phyloP scores from a whole-genome alignment of 1,139 yeast genomes.

The Yamadazyma aaseri region DNA sequence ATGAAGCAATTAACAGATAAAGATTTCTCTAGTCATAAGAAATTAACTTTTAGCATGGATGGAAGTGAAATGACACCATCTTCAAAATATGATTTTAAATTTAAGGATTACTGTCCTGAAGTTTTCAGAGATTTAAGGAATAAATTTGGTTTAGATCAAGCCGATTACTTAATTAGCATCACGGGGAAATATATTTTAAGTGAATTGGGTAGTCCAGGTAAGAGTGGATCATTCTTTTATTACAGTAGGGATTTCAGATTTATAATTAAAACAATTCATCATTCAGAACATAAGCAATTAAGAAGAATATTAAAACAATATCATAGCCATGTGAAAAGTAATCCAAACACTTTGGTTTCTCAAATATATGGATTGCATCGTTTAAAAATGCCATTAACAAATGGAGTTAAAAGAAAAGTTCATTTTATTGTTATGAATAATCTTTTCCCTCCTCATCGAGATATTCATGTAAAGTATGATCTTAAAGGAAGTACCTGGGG shows the following conservation, averaged over 20 bases:
- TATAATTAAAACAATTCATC: slow-evolving; percentile 94
- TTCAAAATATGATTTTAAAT: slow-evolving; percentile 92
- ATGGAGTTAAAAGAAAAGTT: slow-evolving; percentile 63
- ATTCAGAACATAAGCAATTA: slow-evolving; percentile 84
- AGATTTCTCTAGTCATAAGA: slow-evolving; percentile 72
- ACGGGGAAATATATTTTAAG: slow-evolving; percentile 91
- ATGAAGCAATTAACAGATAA: slow-evolving; percentile 68
- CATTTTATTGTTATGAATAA: slow-evolving; percentile 97
- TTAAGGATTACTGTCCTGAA: slow-evolving; percentile 94
- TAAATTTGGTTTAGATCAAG: slow-evolving; percentile 86
- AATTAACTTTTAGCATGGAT: slow-evolving; percentile 80
- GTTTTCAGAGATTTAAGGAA: slow-evolving; percentile 85
- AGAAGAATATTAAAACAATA: slow-evolving; percentile 74
- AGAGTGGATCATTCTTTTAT: slow-evolving; percentile 94
- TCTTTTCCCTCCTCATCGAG: slow-evolving; percentile 91
- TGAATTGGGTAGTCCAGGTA: slow-evolving; percentile 95
- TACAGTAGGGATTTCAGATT: slow-evolving; percentile 91
- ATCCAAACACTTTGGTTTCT: slow-evolving; percentile 86
- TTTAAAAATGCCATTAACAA: slow-evolving; percentile 74
- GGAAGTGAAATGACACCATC: slow-evolving; percentile 92
- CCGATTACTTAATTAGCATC: slow-evolving; percentile 88
- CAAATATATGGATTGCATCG: slow-evolving; percentile 96
- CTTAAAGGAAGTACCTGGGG: slow-evolving; percentile 94
- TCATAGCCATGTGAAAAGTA: slow-evolving; percentile 72
- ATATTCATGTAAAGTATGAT: slow-evolving; percentile 83